Evolutionary conservation across 306 rosid species (phyloP), one percentile per base, ranked within the genome.

Genomic region (Mucuna pruriens): DNA sequence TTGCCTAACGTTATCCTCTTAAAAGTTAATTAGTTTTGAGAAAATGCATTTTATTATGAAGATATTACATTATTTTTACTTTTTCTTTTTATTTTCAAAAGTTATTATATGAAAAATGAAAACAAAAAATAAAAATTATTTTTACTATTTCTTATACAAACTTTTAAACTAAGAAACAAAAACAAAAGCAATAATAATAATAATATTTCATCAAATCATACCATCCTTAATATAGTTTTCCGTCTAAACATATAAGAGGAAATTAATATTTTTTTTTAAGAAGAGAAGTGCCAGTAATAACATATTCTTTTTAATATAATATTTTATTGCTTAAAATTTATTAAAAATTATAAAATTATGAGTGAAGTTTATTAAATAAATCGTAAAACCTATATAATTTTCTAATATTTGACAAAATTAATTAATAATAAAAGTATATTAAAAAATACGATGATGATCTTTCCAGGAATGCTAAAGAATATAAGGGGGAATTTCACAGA

Each of bases 391-490:
- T n/a, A n/a, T n/a, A n/a, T n/a, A n/a, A n/a, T n/a, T n/a, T n/a
- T n/a, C n/a, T n/a, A n/a, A n/a, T n/a, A n/a, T n/a, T n/a, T n/a
- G n/a, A n/a, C n/a, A n/a, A n/a, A n/a, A n/a, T n/a, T n/a, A n/a
- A n/a, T n/a, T n/a, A n/a, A n/a, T n/a, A n/a, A n/a, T n/a, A n/a
- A n/a, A n/a, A n/a, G n/a, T n/a, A n/a, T n/a, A n/a, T n/a, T n/a
- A n/a, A n/a, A n/a, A n/a, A n/a, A n/a, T n/a, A n/a, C n/a, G n/a
- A n/a, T n/a, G n/a, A n/a, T n/a, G n/a, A n/a, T n/a, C n/a, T n/a
- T n/a, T 75, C 40, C 20, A n/a, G 2, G 51, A 25, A 61, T 10
- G 22, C n/a, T n/a, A 33, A 62, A 78, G 78, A 84, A 81, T 87
- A 46, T 44, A 62, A 69, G 20, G 67, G 17, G 62, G 54, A 36